Conservation (phyloP, 768 basidiomycete genomes). For the Naganishia kalamii region DNA sequence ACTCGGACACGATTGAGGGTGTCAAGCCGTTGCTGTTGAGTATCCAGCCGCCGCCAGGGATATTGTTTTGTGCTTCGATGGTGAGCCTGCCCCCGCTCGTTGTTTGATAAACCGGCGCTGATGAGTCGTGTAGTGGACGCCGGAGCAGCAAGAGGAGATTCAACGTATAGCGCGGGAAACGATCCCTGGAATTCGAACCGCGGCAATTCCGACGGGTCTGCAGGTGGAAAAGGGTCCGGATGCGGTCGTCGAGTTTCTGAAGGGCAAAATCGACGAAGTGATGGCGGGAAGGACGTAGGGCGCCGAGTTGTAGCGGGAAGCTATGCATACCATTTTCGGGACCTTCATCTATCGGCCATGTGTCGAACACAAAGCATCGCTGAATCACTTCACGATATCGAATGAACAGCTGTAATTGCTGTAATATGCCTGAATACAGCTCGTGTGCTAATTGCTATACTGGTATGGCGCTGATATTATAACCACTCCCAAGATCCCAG, state of each 20-base stretch:
- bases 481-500: too few species aligned
- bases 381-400: too few species aligned
- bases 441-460: too few species aligned
- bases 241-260: slow-evolving; percentile 36
- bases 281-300: slow-evolving; percentile 19
- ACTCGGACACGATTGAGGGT: slow-evolving; percentile 35
- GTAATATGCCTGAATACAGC: too few species aligned
- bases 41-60: slow-evolving; percentile 33
- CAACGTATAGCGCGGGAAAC: slow-evolving; percentile 35
- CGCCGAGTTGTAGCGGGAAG: too few species aligned
- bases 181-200: slow-evolving; percentile 38
- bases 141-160: slow-evolving; percentile 40
- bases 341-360: too few species aligned
- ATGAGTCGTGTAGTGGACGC: slow-evolving; percentile 34
- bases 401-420: too few species aligned
- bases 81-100: slow-evolving; percentile 12
- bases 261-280: slow-evolving; percentile 37
- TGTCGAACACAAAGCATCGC: too few species aligned
- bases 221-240: slow-evolving; percentile 37
- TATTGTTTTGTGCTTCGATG: slow-evolving; percentile 41
- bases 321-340: too few species aligned
- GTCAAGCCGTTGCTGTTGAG: slow-evolving; percentile 35
- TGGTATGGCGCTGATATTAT: too few species aligned
- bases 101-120: background rate
- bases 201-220: slow-evolving; percentile 39